A percentile compares a stretch with the other conserved stretches of the same genome.
Evolutionary conservation across 2,329 filamentous ascomycete species (phyloP).

Genomic region (Sarocladium oryzae): DNA sequence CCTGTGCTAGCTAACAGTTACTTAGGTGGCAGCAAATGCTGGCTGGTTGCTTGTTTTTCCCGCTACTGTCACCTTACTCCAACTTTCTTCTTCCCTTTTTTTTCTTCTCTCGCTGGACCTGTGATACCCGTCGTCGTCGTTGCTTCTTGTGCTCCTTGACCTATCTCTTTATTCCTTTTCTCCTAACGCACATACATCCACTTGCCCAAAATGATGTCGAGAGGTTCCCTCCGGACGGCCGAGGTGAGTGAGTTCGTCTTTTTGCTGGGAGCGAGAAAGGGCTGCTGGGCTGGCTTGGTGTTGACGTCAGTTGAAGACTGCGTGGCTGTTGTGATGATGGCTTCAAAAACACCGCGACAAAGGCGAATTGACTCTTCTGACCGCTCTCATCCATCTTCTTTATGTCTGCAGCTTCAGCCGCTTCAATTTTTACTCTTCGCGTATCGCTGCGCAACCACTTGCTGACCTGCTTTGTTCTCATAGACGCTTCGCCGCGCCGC

Average conservation of each 20-base stretch:
- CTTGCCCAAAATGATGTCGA: constrained; percentile 47
- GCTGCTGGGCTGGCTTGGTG: neutral
- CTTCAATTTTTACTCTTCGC: neutral
- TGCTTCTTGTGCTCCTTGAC: neutral
- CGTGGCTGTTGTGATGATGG: constrained; percentile 1
- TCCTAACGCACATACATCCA: constrained; percentile 7
- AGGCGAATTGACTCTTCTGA: neutral
- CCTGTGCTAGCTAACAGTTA: neutral
- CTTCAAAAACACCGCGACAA: neutral
- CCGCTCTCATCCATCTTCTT: too few relatives aligned
- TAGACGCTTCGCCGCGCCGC: constrained; percentile 49
- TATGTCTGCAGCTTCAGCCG: neutral
- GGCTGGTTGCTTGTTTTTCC: constrained; percentile 11
- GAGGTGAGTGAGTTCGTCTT: constrained; percentile 40
- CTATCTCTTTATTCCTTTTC: constrained; percentile 9
- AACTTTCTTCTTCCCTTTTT: constrained; percentile 13
- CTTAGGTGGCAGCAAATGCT: too few relatives aligned
- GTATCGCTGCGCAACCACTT: neutral
- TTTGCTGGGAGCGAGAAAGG: neutral
- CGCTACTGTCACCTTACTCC: constrained; percentile 10
- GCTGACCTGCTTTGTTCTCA: neutral
- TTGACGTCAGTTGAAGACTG: constrained; percentile 8
- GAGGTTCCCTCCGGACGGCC: constrained; percentile 48
- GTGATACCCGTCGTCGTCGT: constrained; percentile 8
- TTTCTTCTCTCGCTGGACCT: constrained; percentile 13